phyloP scores from a whole-genome alignment of 2,329 filamentous ascomycete species.

The Aspergillus uvarum region DNA sequence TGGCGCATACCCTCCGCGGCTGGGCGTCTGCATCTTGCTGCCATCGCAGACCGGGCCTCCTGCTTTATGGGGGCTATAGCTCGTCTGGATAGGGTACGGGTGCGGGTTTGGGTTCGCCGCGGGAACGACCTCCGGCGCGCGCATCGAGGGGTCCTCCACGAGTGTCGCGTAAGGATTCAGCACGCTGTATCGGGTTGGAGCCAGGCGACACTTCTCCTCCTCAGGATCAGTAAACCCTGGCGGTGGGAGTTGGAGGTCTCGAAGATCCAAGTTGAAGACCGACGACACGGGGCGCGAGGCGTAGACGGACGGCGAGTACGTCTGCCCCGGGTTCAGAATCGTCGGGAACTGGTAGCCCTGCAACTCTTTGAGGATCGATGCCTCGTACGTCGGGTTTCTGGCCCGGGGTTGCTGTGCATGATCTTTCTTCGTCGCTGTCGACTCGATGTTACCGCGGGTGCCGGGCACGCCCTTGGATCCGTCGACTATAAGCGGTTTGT shows the following conservation, averaged over 20 bases:
- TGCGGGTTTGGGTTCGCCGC: too few relatives aligned
- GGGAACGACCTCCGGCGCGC: too few relatives aligned
- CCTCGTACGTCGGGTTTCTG: too few relatives aligned
- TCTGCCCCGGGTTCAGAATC: neutral
- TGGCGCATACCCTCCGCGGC: conserved; percentile 26
- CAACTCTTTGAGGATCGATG: neutral
- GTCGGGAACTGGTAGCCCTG: neutral
- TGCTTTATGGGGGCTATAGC: too few relatives aligned
- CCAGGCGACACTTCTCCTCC: neutral
- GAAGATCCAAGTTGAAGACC: neutral
- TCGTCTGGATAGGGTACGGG: too few relatives aligned
- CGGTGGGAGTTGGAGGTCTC: neutral
- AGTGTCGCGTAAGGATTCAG: neutral
- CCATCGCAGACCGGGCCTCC: too few relatives aligned
- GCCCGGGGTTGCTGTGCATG: too few relatives aligned
- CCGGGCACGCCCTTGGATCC: neutral
- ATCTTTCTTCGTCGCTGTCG: too few relatives aligned
- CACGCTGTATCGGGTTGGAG: neutral
- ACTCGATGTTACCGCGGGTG: too few relatives aligned
- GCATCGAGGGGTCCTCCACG: conserved; percentile 2
- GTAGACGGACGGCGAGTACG: conserved; percentile 6
- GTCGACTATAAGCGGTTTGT: neutral
- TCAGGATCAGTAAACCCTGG: neutral
- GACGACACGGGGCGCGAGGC: neutral
- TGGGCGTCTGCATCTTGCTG: conserved; percentile 7